These are phyloP conservation scores for Epichloe brachyelytri DNA, from an alignment of 2,329 filamentous ascomycete genomes.

Conservation along the genomic window DNA sequence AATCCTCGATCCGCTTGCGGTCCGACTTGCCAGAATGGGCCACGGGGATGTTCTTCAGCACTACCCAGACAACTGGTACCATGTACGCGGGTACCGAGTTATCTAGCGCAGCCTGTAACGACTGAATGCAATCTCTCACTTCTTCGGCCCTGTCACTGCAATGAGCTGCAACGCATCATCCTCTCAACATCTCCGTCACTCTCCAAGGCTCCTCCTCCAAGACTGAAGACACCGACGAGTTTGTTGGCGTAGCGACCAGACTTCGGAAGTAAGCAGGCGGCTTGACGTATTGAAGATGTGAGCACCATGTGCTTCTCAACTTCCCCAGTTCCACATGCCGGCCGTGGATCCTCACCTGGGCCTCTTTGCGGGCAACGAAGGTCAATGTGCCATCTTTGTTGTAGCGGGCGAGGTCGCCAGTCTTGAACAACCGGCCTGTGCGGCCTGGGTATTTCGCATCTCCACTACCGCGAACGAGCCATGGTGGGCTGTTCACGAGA, in stretches of 20 bases:
- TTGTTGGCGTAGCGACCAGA: slow-evolving; percentile 2
- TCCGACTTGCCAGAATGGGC: not conserved
- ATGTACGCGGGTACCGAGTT: not conserved
- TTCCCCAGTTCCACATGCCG: slow-evolving; percentile 33
- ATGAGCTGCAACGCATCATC: not conserved
- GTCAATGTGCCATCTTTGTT: slow-evolving; percentile 22
- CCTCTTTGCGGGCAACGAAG: slow-evolving; percentile 37
- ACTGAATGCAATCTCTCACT: not conserved
- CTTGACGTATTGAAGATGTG: not conserved
- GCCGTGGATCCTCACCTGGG: slow-evolving; percentile 43
- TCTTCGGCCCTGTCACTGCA: not conserved
- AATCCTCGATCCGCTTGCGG: not conserved
- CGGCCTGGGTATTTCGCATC: not conserved
- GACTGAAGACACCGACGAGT: slow-evolving; percentile 6
- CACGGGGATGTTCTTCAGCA: not conserved
- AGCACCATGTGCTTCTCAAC: slow-evolving; percentile 9
- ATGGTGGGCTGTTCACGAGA: slow-evolving; percentile 6
- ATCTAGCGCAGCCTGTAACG: not conserved
- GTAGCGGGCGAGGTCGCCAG: slow-evolving; percentile 14
- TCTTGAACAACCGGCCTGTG: slow-evolving; percentile 11
- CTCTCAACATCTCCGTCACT: not conserved
- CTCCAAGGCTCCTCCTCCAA: not conserved
- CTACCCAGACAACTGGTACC: not conserved
- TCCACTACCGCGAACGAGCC: slow-evolving; percentile 5
- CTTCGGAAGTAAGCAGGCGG: slow-evolving; percentile 1